Conservation (phyloP, 495 filamentous ascomycete genomes). For the Sporormia fimetaria region DNA sequence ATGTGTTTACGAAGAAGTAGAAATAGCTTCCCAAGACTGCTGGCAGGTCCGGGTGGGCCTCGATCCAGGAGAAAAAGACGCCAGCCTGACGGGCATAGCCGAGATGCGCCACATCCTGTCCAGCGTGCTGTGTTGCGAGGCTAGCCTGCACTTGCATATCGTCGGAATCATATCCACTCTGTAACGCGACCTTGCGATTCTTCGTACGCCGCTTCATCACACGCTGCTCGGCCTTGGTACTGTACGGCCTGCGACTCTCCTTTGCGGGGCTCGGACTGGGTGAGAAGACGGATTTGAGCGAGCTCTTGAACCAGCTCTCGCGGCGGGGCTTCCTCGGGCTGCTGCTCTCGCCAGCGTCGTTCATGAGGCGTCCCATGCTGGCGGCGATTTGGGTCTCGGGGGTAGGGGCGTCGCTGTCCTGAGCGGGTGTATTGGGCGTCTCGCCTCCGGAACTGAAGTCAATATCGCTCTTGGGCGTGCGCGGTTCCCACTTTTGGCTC, state of each 20-base stretch:
- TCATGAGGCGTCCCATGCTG: constrained; percentile 31
- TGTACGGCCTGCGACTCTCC: constrained; percentile 10
- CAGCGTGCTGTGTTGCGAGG: neutral
- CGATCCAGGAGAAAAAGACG: constrained; percentile 54
- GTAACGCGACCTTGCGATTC: constrained; percentile 2
- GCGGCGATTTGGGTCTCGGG: constrained; percentile 43
- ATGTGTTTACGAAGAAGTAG: constrained; percentile 66
- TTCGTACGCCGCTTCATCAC: constrained; percentile 21
- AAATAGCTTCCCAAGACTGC: constrained; percentile 76
- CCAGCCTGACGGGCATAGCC: constrained; percentile 9
- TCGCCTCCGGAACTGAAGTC: constrained; percentile 68
- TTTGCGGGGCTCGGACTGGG: constrained; percentile 12
- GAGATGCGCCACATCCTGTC: constrained; percentile 5
- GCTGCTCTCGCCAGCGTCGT: constrained; percentile 2
- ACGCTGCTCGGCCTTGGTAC: constrained; percentile 17
- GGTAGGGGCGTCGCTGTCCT: constrained; percentile 52
- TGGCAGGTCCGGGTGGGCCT: constrained; percentile 74
- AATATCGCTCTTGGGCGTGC: constrained; percentile 50
- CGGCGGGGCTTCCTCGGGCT: constrained; percentile 10
- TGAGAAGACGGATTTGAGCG: constrained; percentile 1
- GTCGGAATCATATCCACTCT: constrained; percentile 6
- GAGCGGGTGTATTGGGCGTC: constrained; percentile 58
- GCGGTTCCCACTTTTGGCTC: constrained; percentile 42
- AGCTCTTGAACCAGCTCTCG: constrained; percentile 5
- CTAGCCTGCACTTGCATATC: constrained; percentile 4